phyloP scores from a whole-genome alignment of 1,139 yeast species.

The Kodamaea suecica region DNA sequence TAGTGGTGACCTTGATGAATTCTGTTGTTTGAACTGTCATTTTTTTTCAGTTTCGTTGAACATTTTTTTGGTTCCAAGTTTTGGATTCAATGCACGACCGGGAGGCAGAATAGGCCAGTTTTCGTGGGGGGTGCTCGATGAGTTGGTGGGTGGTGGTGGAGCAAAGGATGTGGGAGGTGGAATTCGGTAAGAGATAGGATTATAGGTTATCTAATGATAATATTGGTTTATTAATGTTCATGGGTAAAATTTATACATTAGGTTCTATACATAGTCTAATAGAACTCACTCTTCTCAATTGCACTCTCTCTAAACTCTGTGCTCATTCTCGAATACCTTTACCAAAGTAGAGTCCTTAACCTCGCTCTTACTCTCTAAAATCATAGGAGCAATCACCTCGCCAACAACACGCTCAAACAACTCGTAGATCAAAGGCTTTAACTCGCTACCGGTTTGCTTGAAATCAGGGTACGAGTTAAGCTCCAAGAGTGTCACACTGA shows the following conservation, averaged over 20 bases:
- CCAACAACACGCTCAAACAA: conserved; percentile 50
- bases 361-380: conserved; percentile 1
- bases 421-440: conserved; percentile 61
- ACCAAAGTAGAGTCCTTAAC: conserved; percentile 7
- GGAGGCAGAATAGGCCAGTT: no score
- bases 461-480: conserved; percentile 95
- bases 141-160: no score
- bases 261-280: no score
- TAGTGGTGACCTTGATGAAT: conserved; percentile 3
- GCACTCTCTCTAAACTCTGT: not conserved
- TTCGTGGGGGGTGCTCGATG: no score
- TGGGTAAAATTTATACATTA: no score
- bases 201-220: no score
- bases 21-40: conserved; percentile 1
- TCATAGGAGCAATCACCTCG: conserved; percentile 15
- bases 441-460: conserved; percentile 83
- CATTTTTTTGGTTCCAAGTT: conserved; percentile 3
- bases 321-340: conserved; percentile 9
- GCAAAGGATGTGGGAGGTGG: no score
- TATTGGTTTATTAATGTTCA: no score
- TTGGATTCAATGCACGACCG: not conserved
- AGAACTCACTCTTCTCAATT: no score
- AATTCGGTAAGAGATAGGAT: no score
- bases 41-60: conserved; percentile 1
- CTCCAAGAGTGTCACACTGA: conserved; percentile 64